phyloP scores from a whole-genome alignment of 345 rosid genomes.

The Triadica sebifera region DNA sequence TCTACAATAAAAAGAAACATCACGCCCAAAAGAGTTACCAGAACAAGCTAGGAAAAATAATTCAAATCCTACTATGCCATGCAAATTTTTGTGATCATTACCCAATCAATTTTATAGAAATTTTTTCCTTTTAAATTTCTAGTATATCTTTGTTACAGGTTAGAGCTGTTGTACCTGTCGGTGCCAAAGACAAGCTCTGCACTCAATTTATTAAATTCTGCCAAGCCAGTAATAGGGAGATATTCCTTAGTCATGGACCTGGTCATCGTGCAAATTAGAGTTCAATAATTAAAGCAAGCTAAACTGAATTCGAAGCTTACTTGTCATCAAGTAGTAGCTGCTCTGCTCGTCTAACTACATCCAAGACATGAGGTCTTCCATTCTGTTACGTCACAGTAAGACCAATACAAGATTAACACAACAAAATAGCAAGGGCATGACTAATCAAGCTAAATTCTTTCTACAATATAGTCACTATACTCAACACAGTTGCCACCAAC shows the following conservation, averaged over 20 bases:
- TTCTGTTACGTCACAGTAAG: conserved; percentile 36
- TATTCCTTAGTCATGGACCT: conserved; percentile 72
- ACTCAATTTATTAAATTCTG: conserved; percentile 74
- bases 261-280: background rate
- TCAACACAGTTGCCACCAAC: too few relatives aligned
- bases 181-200: conserved; percentile 74
- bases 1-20: background rate
- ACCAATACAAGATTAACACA: too few relatives aligned
- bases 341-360: conserved; percentile 20
- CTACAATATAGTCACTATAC: too few relatives aligned
- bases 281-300: background rate
- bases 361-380: conserved; percentile 53
- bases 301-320: background rate
- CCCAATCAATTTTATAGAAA: background rate
- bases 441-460: too few relatives aligned
- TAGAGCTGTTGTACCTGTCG: conserved; percentile 45
- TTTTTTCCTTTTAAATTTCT: background rate
- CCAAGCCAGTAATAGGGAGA: conserved; percentile 75
- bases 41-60: background rate
- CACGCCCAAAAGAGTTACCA: background rate
- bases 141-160: background rate
- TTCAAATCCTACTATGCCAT: background rate
- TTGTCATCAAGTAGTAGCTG: conserved; percentile 14
- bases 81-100: background rate
- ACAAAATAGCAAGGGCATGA: too few relatives aligned